Conservation (phyloP, 2,329 filamentous ascomycete species). For the Boeremia exigua region DNA sequence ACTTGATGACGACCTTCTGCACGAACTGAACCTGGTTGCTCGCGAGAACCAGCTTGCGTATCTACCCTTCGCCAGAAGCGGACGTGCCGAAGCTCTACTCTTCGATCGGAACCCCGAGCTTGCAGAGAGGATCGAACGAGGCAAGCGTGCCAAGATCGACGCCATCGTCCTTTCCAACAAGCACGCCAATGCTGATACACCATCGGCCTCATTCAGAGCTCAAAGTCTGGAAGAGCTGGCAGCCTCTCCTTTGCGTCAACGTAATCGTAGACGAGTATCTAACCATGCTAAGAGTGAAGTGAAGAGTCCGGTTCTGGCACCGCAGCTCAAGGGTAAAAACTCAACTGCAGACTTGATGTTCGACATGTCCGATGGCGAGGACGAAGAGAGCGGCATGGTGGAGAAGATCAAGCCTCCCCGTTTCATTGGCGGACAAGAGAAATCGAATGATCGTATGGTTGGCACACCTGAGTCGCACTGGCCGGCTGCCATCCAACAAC, state of each 20-base stretch:
- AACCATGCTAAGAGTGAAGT: slow-evolving; percentile 56
- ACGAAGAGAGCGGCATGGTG: slow-evolving; percentile 21
- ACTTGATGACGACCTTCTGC: slow-evolving; percentile 81
- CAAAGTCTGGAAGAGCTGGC: slow-evolving; percentile 70
- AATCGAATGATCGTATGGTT: slow-evolving; percentile 16
- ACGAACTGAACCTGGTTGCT: slow-evolving; percentile 80
- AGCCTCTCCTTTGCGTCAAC: slow-evolving; percentile 55
- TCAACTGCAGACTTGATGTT: slow-evolving; percentile 84
- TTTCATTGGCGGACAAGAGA: slow-evolving; percentile 24
- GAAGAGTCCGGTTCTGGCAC: slow-evolving; percentile 68
- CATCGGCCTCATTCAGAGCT: slow-evolving; percentile 66
- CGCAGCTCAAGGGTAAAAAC: slow-evolving; percentile 70
- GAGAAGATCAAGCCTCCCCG: slow-evolving; percentile 32
- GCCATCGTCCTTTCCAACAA: slow-evolving; percentile 73
- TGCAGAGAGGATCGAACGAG: slow-evolving; percentile 70
- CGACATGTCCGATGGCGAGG: slow-evolving; percentile 84
- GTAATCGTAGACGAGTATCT: slow-evolving; percentile 49
- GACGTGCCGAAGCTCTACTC: slow-evolving; percentile 70
- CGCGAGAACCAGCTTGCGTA: slow-evolving; percentile 81
- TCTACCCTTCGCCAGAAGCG: slow-evolving; percentile 78
- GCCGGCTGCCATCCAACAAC: slow-evolving; percentile 26
- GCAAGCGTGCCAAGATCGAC: slow-evolving; percentile 72
- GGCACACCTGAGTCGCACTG: slow-evolving; percentile 36
- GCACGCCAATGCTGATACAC: slow-evolving; percentile 70
- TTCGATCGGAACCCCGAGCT: slow-evolving; percentile 70